phyloP scores from a whole-genome alignment of 2,329 filamentous ascomycete species.

The Arachnopeziza araneosa region DNA sequence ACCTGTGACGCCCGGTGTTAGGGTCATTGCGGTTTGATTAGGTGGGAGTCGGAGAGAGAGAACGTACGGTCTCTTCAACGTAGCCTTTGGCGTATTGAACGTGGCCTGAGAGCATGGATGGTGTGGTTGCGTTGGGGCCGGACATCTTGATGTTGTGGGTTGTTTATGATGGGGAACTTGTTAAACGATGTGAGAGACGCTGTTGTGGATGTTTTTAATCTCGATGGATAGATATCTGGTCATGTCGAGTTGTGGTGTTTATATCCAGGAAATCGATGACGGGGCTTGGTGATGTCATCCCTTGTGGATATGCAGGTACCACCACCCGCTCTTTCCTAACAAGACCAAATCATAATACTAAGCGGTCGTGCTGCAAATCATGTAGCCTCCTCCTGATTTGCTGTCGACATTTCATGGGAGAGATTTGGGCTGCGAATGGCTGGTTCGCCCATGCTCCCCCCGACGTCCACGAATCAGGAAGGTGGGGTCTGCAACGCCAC shows the following conservation, averaged over 20 bases:
- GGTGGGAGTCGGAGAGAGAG: too few relatives aligned
- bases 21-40: too few relatives aligned
- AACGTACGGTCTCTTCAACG: conserved; percentile 42
- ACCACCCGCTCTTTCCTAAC: too few relatives aligned
- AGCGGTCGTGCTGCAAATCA: too few relatives aligned
- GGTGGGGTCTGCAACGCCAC: not conserved
- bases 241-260: not conserved
- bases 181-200: not conserved
- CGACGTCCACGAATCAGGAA: not conserved
- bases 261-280: too few relatives aligned
- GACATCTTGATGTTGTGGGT: not conserved
- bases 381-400: too few relatives aligned
- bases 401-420: too few relatives aligned
- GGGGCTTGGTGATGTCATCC: too few relatives aligned
- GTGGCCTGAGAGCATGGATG: conserved; percentile 58
- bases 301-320: too few relatives aligned
- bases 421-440: not conserved
- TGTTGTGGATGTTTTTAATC: too few relatives aligned
- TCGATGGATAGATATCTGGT: not conserved
- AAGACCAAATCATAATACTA: too few relatives aligned
- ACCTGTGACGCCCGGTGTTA: conserved; percentile 1
- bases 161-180: not conserved
- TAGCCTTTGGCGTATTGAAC: conserved; percentile 65
- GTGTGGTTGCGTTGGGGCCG: conserved; percentile 19
- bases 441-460: not conserved